Percentiles rank a stretch among this genome's conserved stretches.
These are phyloP conservation scores for Phytopythium mirpurense DNA, from an alignment of 352 stramenopile species.

Conservation along the genomic window DNA sequence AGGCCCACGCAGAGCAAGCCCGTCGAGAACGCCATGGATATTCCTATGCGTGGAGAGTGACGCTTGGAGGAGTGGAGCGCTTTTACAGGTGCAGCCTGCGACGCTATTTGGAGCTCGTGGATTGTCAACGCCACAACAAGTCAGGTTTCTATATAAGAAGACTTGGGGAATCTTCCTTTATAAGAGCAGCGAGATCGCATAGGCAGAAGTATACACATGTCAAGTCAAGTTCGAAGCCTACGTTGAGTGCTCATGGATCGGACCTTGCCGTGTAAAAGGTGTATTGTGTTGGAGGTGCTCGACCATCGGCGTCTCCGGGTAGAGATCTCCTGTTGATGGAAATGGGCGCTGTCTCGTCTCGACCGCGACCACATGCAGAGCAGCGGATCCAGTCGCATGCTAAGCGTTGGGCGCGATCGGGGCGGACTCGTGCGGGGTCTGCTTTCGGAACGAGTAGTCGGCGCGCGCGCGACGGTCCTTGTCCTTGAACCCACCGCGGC, in stretches of 20 bases:
- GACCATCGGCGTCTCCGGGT: no score
- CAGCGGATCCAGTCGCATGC: neutral
- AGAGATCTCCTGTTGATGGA: neutral
- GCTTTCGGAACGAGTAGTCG: constrained; percentile 35
- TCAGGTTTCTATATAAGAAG: constrained; percentile 1
- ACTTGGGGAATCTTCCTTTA: neutral
- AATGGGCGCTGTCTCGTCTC: neutral
- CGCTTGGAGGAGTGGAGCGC: neutral
- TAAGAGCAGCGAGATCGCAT: neutral
- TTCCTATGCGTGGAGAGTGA: no score
- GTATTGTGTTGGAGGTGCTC: neutral
- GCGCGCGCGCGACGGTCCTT: constrained; percentile 26
- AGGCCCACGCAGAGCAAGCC: constrained; percentile 32
- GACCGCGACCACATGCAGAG: no score
- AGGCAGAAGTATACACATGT: neutral
- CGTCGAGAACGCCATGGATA: constrained; percentile 10
- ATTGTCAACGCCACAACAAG: neutral
- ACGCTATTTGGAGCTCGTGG: neutral
- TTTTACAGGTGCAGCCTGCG: neutral
- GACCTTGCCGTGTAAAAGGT: neutral
- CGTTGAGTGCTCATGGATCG: no score
- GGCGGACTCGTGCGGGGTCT: constrained; percentile 14
- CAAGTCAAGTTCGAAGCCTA: no score
- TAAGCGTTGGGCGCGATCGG: constrained; percentile 32
- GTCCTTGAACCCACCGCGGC: constrained; percentile 27